phyloP scores from a whole-genome alignment of 169 alveolate species.

The Besnoitia besnoiti region DNA sequence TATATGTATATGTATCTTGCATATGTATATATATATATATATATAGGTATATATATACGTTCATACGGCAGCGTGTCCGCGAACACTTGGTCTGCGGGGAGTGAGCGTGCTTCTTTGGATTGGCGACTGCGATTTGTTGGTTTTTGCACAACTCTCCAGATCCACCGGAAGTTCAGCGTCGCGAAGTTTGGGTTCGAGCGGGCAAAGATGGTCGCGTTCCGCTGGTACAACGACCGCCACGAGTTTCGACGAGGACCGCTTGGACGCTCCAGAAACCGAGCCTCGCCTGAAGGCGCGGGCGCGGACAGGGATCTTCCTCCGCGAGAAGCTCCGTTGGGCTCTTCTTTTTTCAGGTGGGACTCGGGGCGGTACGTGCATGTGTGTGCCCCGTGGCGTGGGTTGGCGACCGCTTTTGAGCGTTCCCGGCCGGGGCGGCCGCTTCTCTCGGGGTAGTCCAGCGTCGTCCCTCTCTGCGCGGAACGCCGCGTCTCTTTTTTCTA shows the following conservation, averaged over 20 bases:
- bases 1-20: too few species aligned
- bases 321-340: not conserved
- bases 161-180: conserved; percentile 34
- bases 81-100: too few species aligned
- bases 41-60: too few species aligned
- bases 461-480: too few species aligned
- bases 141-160: not conserved
- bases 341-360: not conserved
- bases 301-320: not conserved
- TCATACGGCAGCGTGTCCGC: not conserved
- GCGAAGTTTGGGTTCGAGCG: conserved; percentile 27
- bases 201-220: not conserved
- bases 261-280: not conserved
- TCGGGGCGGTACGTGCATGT: not conserved
- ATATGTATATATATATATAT: too few species aligned
- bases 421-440: too few species aligned
- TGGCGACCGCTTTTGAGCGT: not conserved
- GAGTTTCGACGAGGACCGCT: not conserved
- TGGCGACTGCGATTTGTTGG: not conserved
- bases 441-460: too few species aligned
- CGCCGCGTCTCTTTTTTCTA: too few species aligned
- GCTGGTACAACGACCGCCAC: conserved; percentile 23
- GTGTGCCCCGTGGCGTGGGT: not conserved
- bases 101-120: not conserved
- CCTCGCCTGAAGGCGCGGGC: not conserved